A percentile compares a stretch with the other conserved stretches of the same genome.
Conservation (phyloP, 129 eudicot species). For the Apium graveolens region DNA sequence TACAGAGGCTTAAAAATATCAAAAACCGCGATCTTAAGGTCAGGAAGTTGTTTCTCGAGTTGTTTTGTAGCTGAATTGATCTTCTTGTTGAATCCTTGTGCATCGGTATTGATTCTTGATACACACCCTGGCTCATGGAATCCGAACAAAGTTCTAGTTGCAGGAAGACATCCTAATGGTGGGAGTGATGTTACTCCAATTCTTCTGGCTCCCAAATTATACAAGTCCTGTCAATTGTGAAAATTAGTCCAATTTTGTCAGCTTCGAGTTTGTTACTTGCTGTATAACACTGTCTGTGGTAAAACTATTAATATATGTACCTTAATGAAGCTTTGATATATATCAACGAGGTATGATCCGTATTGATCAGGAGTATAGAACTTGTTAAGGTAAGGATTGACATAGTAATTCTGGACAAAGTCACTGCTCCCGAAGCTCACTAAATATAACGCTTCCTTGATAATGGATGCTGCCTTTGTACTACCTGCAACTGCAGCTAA, state of each 20-base stretch:
- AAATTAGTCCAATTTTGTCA: not conserved
- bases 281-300: not conserved
- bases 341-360: conserved; percentile 39
- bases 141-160: conserved; percentile 68
- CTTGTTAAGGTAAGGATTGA: conserved; percentile 55
- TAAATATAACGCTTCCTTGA: conserved; percentile 41
- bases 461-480: conserved; percentile 45
- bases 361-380: conserved; percentile 59
- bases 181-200: conserved; percentile 92
- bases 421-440: conserved; percentile 55
- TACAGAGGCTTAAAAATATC: conserved; percentile 57
- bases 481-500: conserved; percentile 48
- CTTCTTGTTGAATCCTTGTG: conserved; percentile 61
- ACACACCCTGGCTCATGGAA: conserved; percentile 62
- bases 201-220: conserved; percentile 75
- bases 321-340: conserved; percentile 47
- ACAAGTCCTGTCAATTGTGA: conserved; percentile 38
- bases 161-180: conserved; percentile 81
- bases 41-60: conserved; percentile 39
- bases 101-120: conserved; percentile 54
- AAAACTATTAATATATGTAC: conserved; percentile 15
- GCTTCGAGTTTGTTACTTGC: not conserved
- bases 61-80: conserved; percentile 46
- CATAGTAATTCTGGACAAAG: conserved; percentile 52
- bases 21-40: conserved; percentile 42